Base-by-base conservation (phyloP, 257 asterid genomes). In the Euphrasia confusa region DNA sequence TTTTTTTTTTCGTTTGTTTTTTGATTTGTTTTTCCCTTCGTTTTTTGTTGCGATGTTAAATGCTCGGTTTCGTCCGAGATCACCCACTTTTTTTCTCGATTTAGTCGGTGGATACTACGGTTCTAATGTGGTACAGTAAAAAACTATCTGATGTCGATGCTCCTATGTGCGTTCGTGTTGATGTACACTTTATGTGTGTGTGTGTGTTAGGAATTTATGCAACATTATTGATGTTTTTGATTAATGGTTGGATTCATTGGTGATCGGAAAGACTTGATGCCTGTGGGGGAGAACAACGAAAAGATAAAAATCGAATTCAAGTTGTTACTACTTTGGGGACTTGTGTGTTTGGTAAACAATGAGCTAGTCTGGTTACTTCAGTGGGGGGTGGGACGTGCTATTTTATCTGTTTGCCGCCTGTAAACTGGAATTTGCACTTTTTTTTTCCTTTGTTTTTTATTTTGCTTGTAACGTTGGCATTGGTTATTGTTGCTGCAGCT, bases 401-500 rank as follows among this genome's bases (percentile, higher is more conserved):
- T 4, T 48, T 13, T 12, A 7, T 48, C 54, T 48, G 26, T 49
- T 60, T 47, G 60, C 63, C 4, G 26, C 8, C 21, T 44, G 9
- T 5, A 61, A 69, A 60, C 49, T 47, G 42, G 54, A 60, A 30
- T 39, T 49, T 26, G 32, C 28, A 4, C 26, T 8, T 21, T 37
- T 44, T 27, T 32, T 63, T 21, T 21, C 24, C 53, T 37, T 44
- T 14, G 52, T 10, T 33, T 42, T 47, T n/a, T 40, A 21, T 67
- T 66, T 67, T 26, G 48, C 24, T 61, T 10, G 61, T 73, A 30
- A 70, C 10, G 26, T 72, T 35, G 70, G 35, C 32, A 45, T 35
- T 40, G 37, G 13, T 28, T 28, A 18, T 58, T 65, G 21, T 27
- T 50, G 40, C 68, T 78, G 79, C 81, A 80, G 95, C 74, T 68